A percentile compares a stretch with the other conserved stretches of the same genome.
phyloP scores from a whole-genome alignment of 2,329 filamentous ascomycete species.

The Aspergillus chevalieri region DNA sequence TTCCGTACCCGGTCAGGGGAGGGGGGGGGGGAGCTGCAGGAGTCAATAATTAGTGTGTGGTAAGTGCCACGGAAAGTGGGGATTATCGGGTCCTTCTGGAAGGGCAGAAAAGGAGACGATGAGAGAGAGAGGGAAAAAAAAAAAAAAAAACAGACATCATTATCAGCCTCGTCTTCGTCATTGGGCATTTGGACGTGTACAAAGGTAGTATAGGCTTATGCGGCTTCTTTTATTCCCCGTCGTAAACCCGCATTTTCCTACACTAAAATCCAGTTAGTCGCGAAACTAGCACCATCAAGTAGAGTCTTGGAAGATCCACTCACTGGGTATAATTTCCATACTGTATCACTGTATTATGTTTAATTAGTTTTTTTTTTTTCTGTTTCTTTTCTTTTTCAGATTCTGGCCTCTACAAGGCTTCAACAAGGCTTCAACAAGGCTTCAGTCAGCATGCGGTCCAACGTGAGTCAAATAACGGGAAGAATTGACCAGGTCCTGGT shows the following conservation, averaged over 20 bases:
- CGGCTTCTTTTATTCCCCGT: background rate
- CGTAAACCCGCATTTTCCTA: constrained; percentile 3
- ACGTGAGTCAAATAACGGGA: constrained; percentile 5
- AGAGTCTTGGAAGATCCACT: too few species aligned
- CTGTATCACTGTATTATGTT: too few species aligned
- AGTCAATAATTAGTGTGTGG: constrained; percentile 10
- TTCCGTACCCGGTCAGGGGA: constrained; percentile 1
- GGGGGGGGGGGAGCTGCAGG: background rate
- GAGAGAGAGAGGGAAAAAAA: constrained; percentile 1
- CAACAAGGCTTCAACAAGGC: background rate
- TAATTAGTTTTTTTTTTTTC: background rate
- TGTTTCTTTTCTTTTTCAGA: background rate
- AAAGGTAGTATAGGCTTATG: background rate
- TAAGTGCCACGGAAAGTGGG: constrained; percentile 4
- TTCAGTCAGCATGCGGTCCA: constrained; percentile 10
- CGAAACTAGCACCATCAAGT: constrained; percentile 5
- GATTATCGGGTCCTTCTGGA: constrained; percentile 5
- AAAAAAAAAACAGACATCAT: constrained; percentile 3
- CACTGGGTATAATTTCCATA: too few species aligned
- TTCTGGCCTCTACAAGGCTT: background rate
- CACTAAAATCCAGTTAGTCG: constrained; percentile 8
- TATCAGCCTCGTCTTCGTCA: constrained; percentile 7
- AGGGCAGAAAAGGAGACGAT: constrained; percentile 2
- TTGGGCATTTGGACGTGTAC: constrained; percentile 6
- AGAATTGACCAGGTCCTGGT: constrained; percentile 5